Conservation (phyloP, 768 basidiomycete species). For the Hemileccinum impolitum region DNA sequence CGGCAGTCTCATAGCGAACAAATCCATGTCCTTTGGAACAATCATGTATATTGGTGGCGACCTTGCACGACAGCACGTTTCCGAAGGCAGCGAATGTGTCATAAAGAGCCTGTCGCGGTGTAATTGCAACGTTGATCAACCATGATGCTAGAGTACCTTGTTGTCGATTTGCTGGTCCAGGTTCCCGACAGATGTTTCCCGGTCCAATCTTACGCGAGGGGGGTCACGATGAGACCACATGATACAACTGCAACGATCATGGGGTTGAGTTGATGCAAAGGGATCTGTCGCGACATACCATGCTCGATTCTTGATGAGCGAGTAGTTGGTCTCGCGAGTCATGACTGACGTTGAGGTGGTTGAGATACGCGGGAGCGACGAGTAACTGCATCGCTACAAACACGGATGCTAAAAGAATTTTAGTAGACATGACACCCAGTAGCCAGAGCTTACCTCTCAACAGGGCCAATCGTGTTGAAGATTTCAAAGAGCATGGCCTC, state of each 20-base stretch:
- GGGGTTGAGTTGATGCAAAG: background rate
- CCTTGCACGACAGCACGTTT: too few species aligned
- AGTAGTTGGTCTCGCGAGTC: conserved; percentile 69
- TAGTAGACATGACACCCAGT: too few species aligned
- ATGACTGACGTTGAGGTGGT: conserved; percentile 87
- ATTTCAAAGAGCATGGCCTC: conserved; percentile 99
- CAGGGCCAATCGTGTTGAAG: conserved; percentile 99
- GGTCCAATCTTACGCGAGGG: conserved; percentile 98
- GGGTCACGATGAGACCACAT: conserved; percentile 99
- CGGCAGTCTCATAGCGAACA: too few species aligned
- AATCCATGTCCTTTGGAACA: too few species aligned
- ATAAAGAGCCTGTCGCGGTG: too few species aligned
- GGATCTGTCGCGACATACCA: conserved; percentile 53
- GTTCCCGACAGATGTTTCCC: conserved; percentile 99
- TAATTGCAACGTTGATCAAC: too few species aligned
- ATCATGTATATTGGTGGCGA: too few species aligned
- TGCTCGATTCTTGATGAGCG: conserved; percentile 95
- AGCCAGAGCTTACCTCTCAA: too few species aligned
- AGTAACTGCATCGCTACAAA: conserved; percentile 99
- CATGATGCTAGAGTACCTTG: too few species aligned
- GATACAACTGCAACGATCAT: conserved; percentile 67
- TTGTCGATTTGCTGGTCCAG: conserved; percentile 92
- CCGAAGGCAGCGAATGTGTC: too few species aligned
- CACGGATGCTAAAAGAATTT: conserved; percentile 99
- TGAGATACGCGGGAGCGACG: conserved; percentile 99